Evolutionary conservation across 352 stramenopile genomes (phyloP).

Genomic region (Phytophthora pluvialis): DNA sequence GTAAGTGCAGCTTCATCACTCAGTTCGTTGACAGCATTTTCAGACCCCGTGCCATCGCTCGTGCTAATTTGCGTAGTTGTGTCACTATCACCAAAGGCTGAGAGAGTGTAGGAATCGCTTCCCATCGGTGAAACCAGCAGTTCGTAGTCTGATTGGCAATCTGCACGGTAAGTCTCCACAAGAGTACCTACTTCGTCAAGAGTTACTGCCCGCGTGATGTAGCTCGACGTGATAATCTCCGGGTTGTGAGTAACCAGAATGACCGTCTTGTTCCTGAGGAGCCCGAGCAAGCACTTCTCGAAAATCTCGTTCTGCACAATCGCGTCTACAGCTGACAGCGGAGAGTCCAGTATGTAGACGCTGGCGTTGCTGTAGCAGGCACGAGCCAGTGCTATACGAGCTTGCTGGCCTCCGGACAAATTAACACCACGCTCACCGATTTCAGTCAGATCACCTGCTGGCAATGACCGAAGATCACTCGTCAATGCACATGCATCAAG

Average conservation of each 20-base stretch:
- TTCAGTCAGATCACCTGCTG: conserved; percentile 76
- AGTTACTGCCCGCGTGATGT: conserved; percentile 35
- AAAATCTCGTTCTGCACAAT: conserved; percentile 83
- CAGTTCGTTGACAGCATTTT: conserved; percentile 5
- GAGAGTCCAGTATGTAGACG: conserved; percentile 56
- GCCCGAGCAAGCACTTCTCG: conserved; percentile 61
- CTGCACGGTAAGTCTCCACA: conserved; percentile 20
- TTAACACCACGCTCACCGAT: conserved; percentile 77
- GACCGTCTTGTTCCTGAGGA: conserved; percentile 61
- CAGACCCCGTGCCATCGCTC: conserved; percentile 19
- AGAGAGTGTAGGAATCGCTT: conserved; percentile 9
- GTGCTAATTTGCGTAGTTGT: conserved; percentile 16
- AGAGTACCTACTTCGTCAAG: conserved; percentile 31
- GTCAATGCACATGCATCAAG: conserved; percentile 69
- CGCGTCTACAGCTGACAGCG: conserved; percentile 53
- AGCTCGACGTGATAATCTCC: conserved; percentile 45
- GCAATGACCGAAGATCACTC: conserved; percentile 69
- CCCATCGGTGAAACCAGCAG: conserved; percentile 30
- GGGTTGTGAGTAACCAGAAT: conserved; percentile 66
- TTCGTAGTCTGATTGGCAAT: conserved; percentile 22
- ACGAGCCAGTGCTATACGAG: conserved; percentile 64
- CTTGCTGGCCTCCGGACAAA: conserved; percentile 67
- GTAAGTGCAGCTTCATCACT: conserved; percentile 9
- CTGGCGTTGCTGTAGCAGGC: conserved; percentile 62
- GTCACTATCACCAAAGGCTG: conserved; percentile 21